Base-by-base conservation (phyloP, 2,329 filamentous ascomycete genomes). In the Colletotrichum noveboracense region DNA sequence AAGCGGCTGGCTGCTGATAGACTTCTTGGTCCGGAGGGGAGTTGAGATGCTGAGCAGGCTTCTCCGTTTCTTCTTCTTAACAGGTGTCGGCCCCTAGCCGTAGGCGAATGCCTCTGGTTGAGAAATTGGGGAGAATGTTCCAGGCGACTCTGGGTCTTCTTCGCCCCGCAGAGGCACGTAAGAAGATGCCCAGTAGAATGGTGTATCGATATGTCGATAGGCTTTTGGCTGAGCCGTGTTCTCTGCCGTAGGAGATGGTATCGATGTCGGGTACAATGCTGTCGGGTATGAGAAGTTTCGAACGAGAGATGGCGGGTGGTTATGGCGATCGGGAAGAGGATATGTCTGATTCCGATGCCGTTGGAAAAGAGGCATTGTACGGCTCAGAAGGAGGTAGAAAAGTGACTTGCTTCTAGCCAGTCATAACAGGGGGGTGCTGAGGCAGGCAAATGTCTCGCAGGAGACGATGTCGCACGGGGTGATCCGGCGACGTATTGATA, bases 221-320 rank as follows among this genome's bases (percentile, higher is more conserved):
- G 32, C n/a, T 34, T 64, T n/a, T 3, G 32, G 68, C 21, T 56
- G 56, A 32, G 26, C 58, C 13, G 58, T 16, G 38, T 48, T 66
- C 62, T n/a, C 24, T n/a, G 26, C 34, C 3, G 62, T 26, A 36
- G n/a, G 5, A 9, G 30, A 28, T 13, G 26, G 13, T 13, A n/a
- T 14, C 32, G 66, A 48, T n/a, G 66, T 14, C 55, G 71, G 21
- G 38, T 56, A 72, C 24, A 71, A 38, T n/a, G 56, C 60, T 16
- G 76, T 76, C 6, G 78, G 79, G 69, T 80, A 81, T 24, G 78
- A 80, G 52, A 79, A 80, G 68, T 81, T 81, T 24, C 78, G 76
- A 58, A 78, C 58, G 10, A 34, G 36, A 13, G 36, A 38, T 10
- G 64, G 14, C n/a, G 56, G 24, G n/a, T 66, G 12, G 7, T 56